Percentiles rank a stretch among this genome's conserved stretches.
Evolutionary conservation across 257 asterid species (phyloP).

Genomic region (Ophiorrhiza pumila): DNA sequence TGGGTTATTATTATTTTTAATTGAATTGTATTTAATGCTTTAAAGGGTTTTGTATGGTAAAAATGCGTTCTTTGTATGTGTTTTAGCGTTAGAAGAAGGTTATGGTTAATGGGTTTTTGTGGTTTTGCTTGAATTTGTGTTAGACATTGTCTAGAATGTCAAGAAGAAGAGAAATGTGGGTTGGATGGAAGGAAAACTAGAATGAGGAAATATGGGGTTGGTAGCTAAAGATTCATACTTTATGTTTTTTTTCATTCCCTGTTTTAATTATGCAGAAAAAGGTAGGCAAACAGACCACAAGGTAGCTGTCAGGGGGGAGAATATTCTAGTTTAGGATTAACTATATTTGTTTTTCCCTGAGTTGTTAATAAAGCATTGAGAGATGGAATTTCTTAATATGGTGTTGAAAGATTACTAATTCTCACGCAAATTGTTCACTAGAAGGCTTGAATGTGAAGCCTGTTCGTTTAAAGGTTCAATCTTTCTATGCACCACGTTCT

Average conservation of each 20-base stretch:
- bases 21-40: neutral
- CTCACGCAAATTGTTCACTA: neutral
- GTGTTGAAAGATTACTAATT: neutral
- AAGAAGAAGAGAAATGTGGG: neutral
- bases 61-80: neutral
- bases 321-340: neutral
- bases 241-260: neutral
- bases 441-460: neutral
- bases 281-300: neutral
- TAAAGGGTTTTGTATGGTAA: neutral
- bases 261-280: neutral
- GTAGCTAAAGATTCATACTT: neutral
- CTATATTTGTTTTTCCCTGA: neutral
- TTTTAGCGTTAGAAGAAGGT: neutral
- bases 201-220: neutral
- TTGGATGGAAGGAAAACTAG: neutral
- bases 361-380: neutral
- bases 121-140: neutral
- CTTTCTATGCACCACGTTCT: neutral
- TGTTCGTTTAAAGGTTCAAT: neutral
- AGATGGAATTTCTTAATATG: neutral
- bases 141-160: too few species aligned
- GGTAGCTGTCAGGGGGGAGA: neutral
- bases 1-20: too few species aligned
- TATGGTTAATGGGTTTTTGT: neutral